Base-by-base conservation (phyloP, 768 basidiomycete species). In the Tricholoma saponaceum region DNA sequence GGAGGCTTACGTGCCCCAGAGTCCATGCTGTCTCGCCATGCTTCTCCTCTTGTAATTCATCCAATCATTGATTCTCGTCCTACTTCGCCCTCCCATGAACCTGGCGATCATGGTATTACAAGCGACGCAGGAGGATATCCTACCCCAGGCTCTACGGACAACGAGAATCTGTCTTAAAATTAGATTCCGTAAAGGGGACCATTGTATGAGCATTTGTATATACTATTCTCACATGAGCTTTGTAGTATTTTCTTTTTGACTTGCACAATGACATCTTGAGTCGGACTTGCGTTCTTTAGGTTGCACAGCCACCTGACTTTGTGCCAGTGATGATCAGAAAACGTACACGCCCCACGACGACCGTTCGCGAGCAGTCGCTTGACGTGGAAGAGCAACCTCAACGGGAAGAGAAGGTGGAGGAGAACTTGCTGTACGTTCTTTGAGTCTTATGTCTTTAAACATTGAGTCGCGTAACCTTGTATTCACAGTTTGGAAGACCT, bases 301-400 rank as follows among this genome's bases (percentile, higher is more conserved):
- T n/a, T 3, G 18, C 41, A 43, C 41, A 43, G 41, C 41, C 41
- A 43, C 41, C 18, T 43, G 18, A 43, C 10, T n/a, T 23, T 8
- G 12, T n/a, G n/a, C n/a, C n/a, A n/a, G n/a, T 22, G 28, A 84
- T 87, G 80, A 88, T 92, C 77, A 91, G 83, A 76, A 89, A 84
- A 72, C 86, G 90, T 33, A 79, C 73, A 52, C 83, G 89, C 39
- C 89, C 89, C 35, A 84, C 83, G 64, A 75, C 79, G 23, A 78
- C 79, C 30, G 63, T 80, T 20, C 79, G 89, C 13, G 82, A 83
- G 67, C 70, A 64, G 47, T 84, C 85, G 0, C 60, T 67, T 8
- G 76, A 76, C 20, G 66, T 62, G 23, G 74, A 79, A 12, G 74
- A 75, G 8, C 72, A 74, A 8, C 66, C 69, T 28, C 69, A 73